Evolutionary conservation across 257 asterid genomes (phyloP).

Genomic region (Jaltomata sinuosa): DNA sequence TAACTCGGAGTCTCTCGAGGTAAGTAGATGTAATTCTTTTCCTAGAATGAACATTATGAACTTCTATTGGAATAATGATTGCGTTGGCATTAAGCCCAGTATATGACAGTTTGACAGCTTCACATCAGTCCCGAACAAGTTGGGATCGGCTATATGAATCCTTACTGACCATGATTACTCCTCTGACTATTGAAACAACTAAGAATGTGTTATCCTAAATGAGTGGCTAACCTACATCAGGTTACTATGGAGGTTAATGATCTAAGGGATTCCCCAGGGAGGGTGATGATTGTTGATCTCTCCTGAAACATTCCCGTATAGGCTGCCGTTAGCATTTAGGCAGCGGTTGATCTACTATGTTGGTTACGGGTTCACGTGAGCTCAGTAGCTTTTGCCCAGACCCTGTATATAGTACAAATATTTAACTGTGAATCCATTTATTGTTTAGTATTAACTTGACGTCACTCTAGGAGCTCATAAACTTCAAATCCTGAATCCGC

Average conservation of each 20-base stretch:
- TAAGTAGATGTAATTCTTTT: constrained; percentile 11
- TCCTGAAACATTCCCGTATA: neutral
- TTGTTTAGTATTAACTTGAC: neutral
- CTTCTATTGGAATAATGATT: neutral
- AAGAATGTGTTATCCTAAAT: neutral
- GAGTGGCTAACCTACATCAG: neutral
- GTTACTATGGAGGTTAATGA: neutral
- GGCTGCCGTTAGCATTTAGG: neutral
- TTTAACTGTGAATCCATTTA: neutral
- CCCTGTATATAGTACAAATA: neutral
- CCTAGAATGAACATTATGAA: neutral
- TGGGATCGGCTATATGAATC: neutral
- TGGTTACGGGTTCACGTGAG: neutral
- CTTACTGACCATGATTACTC: neutral
- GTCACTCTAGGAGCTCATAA: neutral
- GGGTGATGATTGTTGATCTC: neutral
- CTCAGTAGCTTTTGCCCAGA: neutral
- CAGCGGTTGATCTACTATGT: neutral
- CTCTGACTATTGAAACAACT: neutral
- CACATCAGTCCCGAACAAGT: neutral
- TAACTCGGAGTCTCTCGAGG: constrained; percentile 93
- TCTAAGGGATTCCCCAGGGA: neutral
- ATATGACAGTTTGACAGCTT: neutral
- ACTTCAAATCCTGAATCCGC: neutral
- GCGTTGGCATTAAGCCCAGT: neutral